A percentile compares a stretch with the other conserved stretches of the same genome.
These are phyloP conservation scores for Conticribra guillardii DNA, from an alignment of 108 stramenopile species.

Conservation along the genomic window DNA sequence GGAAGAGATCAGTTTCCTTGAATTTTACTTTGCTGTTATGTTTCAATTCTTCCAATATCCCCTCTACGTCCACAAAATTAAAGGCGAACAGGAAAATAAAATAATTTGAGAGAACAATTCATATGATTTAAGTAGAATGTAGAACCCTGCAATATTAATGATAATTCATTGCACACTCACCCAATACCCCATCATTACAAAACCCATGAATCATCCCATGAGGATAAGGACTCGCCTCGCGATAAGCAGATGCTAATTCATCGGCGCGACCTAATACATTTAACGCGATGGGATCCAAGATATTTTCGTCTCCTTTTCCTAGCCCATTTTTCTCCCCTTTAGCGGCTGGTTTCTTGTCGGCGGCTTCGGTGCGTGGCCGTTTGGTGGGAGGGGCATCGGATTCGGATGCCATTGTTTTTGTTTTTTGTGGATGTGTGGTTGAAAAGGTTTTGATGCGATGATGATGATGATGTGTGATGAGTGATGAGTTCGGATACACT, in stretches of 20 bases:
- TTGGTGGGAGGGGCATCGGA: too few species aligned
- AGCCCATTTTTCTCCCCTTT: too few species aligned
- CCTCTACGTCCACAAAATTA: constrained; percentile 12
- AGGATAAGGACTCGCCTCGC: constrained; percentile 60
- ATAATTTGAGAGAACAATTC: neutral
- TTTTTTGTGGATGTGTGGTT: too few species aligned
- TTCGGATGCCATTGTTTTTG: too few species aligned
- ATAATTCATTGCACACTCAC: constrained; percentile 12
- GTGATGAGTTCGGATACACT: too few species aligned
- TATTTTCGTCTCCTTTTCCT: constrained; percentile 14
- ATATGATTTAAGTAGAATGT: neutral
- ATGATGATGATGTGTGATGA: too few species aligned
- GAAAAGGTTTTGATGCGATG: too few species aligned
- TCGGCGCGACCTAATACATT: constrained; percentile 28
- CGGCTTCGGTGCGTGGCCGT: too few species aligned
- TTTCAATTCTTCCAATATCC: constrained; percentile 83
- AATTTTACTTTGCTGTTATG: constrained; percentile 91
- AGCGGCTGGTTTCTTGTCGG: too few species aligned
- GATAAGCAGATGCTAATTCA: constrained; percentile 39
- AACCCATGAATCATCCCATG: constrained; percentile 68
- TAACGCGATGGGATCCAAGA: constrained; percentile 45
- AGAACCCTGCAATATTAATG: neutral
- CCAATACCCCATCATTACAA: constrained; percentile 65
- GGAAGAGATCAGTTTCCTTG: constrained; percentile 96
- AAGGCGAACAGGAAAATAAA: neutral